Percentiles rank a stretch among this genome's conserved stretches.
Conservation (phyloP, 2,329 filamentous ascomycete species). For the Thermomyces lanuginosus region DNA sequence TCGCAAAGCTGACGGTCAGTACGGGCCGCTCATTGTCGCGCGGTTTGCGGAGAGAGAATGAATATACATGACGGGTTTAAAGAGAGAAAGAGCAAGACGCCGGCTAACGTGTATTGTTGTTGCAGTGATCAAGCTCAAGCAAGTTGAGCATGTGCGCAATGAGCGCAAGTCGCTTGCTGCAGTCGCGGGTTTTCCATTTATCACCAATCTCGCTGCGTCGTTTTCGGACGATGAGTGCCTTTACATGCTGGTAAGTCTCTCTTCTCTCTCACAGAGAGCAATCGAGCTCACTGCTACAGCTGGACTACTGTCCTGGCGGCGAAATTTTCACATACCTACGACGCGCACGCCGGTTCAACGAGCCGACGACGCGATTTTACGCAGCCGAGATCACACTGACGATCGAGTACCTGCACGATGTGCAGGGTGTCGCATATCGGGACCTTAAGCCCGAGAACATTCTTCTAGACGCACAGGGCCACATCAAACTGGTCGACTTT, state of each 20-base stretch:
- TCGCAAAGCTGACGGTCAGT: slow-evolving; percentile 33
- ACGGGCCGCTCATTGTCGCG: neutral
- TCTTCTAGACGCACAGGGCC: slow-evolving; percentile 47
- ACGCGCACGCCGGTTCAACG: slow-evolving; percentile 45
- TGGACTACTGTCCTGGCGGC: slow-evolving; percentile 52
- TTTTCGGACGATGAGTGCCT: slow-evolving; percentile 47
- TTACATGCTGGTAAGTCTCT: slow-evolving; percentile 32
- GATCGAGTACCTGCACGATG: slow-evolving; percentile 47
- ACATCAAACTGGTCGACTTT: slow-evolving; percentile 51
- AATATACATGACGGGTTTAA: no score
- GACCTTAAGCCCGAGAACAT: slow-evolving; percentile 54
- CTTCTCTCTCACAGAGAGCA: neutral
- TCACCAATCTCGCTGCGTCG: slow-evolving; percentile 47
- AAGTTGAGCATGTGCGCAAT: slow-evolving; percentile 52
- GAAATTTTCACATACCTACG: slow-evolving; percentile 52
- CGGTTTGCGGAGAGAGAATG: no score
- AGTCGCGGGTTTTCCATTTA: slow-evolving; percentile 49
- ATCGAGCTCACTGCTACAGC: slow-evolving; percentile 18
- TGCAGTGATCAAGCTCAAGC: slow-evolving; percentile 43
- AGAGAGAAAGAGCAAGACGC: no score
- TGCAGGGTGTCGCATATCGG: slow-evolving; percentile 48
- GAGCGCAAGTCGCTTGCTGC: slow-evolving; percentile 47
- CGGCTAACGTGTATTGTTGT: no score
- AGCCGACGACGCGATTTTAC: slow-evolving; percentile 47
- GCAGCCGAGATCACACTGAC: slow-evolving; percentile 51